phyloP scores from a whole-genome alignment of 1,139 yeast species.

The Hansenula lynferdii region DNA sequence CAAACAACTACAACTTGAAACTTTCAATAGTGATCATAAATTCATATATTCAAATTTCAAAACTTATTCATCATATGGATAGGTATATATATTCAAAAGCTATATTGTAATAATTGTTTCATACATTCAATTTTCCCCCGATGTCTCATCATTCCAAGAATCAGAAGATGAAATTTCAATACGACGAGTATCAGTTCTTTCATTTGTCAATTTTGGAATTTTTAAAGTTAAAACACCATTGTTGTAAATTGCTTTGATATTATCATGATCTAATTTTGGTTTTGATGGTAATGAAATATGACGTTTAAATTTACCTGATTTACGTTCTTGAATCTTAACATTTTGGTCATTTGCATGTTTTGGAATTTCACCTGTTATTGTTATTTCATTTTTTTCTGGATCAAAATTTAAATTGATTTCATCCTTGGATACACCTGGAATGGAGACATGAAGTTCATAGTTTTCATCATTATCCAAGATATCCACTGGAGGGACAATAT shows the following conservation, averaged over 20 bases:
- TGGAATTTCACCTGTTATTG: slow-evolving; percentile 33
- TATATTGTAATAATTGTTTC: too few relatives aligned
- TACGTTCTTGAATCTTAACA: slow-evolving; percentile 32
- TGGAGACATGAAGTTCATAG: slow-evolving; percentile 33
- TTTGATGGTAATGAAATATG: slow-evolving; percentile 31
- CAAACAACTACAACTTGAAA: too few relatives aligned
- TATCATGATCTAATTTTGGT: slow-evolving; percentile 33
- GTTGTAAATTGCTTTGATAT: slow-evolving; percentile 33
- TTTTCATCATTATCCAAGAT: slow-evolving; percentile 33
- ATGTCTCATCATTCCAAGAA: slow-evolving; percentile 12
- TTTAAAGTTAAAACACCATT: slow-evolving; percentile 35
- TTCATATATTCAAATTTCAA: too few relatives aligned
- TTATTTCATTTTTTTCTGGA: slow-evolving; percentile 32
- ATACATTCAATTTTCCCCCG: not conserved
- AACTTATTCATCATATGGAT: too few relatives aligned
- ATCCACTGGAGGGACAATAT: slow-evolving; percentile 35
- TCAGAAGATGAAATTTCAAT: slow-evolving; percentile 29
- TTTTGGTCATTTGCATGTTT: slow-evolving; percentile 13
- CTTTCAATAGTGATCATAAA: too few relatives aligned
- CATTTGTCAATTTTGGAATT: slow-evolving; percentile 32
- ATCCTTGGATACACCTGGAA: slow-evolving; percentile 37
- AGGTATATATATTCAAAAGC: too few relatives aligned
- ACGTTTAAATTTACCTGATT: slow-evolving; percentile 35
- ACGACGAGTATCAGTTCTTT: slow-evolving; percentile 25
- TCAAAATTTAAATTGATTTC: slow-evolving; percentile 35